These are phyloP conservation scores for Ceratobasidium papillatum DNA, from an alignment of 1,284 basidiomycete species.

Conservation along the genomic window DNA sequence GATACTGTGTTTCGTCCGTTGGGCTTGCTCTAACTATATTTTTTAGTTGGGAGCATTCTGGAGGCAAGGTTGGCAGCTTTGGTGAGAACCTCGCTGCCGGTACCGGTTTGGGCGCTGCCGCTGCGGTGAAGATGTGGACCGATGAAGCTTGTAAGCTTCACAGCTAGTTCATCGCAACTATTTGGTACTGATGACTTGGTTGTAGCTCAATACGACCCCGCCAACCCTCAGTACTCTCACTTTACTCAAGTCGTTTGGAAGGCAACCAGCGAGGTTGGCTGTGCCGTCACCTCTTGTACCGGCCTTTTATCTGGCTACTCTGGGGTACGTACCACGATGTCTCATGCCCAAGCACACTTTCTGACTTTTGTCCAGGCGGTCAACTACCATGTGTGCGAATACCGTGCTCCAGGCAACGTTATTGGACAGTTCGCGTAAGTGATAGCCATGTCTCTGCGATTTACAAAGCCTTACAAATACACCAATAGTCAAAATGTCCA, in stretches of 20 bases:
- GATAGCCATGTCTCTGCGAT: background rate
- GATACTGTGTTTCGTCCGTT: background rate
- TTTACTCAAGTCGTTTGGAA: constrained; percentile 70
- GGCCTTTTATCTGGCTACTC: constrained; percentile 11
- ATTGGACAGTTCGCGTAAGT: constrained; percentile 65
- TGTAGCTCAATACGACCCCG: constrained; percentile 50
- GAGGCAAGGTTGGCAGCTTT: constrained; percentile 53
- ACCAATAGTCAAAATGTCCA: constrained; percentile 21
- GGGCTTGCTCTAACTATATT: background rate
- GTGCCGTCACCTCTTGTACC: constrained; percentile 58
- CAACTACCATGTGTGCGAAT: constrained; percentile 73
- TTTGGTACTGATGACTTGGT: background rate
- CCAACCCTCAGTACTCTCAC: constrained; percentile 51
- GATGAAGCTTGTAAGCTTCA: constrained; percentile 58
- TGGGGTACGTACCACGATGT: background rate
- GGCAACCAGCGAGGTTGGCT: constrained; percentile 63
- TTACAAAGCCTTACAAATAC: background rate
- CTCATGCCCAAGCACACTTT: background rate
- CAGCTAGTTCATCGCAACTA: background rate
- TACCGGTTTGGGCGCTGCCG: constrained; percentile 59
- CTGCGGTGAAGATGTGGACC: constrained; percentile 60
- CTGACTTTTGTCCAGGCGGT: constrained; percentile 49
- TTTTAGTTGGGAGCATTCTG: constrained; percentile 56
- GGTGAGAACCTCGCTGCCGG: constrained; percentile 67
- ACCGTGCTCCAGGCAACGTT: constrained; percentile 69